Evolutionary conservation across 208 protist genomes (phyloP), one percentile per base, ranked within the genome.

Genomic region (Leishmania braziliensis): DNA sequence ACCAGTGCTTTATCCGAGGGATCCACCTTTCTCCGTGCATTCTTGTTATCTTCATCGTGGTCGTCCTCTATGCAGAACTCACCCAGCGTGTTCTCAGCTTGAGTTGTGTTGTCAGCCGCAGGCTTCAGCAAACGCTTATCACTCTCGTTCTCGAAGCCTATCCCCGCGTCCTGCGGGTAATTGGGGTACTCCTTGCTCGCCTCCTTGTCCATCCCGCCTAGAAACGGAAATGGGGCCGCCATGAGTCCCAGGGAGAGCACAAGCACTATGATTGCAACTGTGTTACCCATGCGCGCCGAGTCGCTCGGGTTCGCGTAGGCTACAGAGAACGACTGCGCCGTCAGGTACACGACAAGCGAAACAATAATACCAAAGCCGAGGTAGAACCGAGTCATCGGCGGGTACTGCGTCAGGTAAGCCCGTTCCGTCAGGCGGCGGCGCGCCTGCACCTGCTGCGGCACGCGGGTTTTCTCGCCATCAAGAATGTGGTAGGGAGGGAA

Each of bases 401-500:
- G 82, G 48, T 80, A 66, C 79, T 95, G 89, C 36, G 81, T 91
- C 80, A 93, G 82, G 83, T 95, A 95, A 54, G 89, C 83, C 8
- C 87, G 76, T 75, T 88, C 84, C 63, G 91, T 95, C 63, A 90
- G 78, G 70, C 80, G 84, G n/a, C 83, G 87, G n/a, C 88, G 87
- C 71, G 81, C 73, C 81, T 82, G 71, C 50, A 71, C 77, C 56
- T 79, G 60, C 80, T 84, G 54, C 68, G 82, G 51, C 29, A 90
- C 71, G 54, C 56, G 88, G 8, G 73, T 86, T 58, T 71, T 83
- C 73, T 86, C 81, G 56, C 77, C 81, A 5, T 86, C 73, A 8
- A 88, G 82, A n/a, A 90, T 75, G 80, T 90, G 88, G 74, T 90
- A 90, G 14, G 87, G 87, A 3, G 87, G 87, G 62, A 90, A 90